Conservation (phyloP, 1,139 yeast genomes). For the Yamadazyma epiphylla region DNA sequence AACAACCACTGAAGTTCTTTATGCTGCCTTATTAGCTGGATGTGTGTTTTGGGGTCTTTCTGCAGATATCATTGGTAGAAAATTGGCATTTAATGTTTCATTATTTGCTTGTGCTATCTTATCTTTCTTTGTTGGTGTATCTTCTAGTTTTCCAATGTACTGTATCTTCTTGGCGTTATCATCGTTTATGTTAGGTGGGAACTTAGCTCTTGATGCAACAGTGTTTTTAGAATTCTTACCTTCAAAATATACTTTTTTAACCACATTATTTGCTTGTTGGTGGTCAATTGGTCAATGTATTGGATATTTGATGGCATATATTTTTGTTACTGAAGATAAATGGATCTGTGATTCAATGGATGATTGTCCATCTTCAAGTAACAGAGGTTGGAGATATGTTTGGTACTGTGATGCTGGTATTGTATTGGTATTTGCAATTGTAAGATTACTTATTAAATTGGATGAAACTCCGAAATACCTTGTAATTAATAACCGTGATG, state of each 20-base stretch:
- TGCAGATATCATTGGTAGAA: conserved; percentile 52
- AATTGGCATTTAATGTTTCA: conserved; percentile 43
- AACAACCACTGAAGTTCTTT: conserved; percentile 12
- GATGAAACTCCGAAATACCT: conserved; percentile 33
- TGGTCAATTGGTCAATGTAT: conserved; percentile 35
- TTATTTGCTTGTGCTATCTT: conserved; percentile 19
- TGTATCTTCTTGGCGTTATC: conserved; percentile 19
- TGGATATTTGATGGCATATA: conserved; percentile 28
- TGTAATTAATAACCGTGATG: conserved; percentile 28
- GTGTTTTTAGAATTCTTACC: conserved; percentile 25
- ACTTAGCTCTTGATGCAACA: conserved; percentile 24
- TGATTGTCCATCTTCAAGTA: conserved; percentile 23
- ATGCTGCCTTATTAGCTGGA: conserved; percentile 44
- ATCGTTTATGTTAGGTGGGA: conserved; percentile 27
- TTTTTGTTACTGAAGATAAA: conserved; percentile 21
- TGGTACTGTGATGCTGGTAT: conserved; percentile 29
- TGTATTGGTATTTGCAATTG: conserved; percentile 23
- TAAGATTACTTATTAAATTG: conserved; percentile 23
- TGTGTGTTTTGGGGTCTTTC: conserved; percentile 51
- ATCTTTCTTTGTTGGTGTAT: conserved; percentile 22
- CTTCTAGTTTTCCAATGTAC: conserved; percentile 25
- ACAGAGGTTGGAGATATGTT: conserved; percentile 35
- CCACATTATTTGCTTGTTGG: conserved; percentile 30
- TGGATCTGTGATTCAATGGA: conserved; percentile 20
- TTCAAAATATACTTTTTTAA: conserved; percentile 10